Base-by-base conservation (phyloP, 2,329 filamentous ascomycete species). In the Colletotrichum gloeosporioides region DNA sequence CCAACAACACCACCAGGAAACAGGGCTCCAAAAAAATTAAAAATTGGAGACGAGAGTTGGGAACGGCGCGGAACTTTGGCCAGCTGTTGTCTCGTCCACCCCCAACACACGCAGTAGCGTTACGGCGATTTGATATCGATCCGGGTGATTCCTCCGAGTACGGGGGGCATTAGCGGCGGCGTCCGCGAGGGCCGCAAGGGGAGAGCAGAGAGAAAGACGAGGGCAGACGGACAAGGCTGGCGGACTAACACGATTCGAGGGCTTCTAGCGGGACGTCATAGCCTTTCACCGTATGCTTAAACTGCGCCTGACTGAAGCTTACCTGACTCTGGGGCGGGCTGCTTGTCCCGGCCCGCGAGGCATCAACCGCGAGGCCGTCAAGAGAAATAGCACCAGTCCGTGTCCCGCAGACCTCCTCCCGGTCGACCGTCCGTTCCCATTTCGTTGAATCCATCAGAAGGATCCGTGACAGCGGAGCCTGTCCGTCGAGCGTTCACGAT, bases 391-490 rank as follows among this genome's bases (percentile, higher is more conserved):
- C 31, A 73, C 57, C 67, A 75, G 72, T 65, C 73, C 55, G 69
- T 73, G 73, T 18, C 36, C 67, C n/a, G 22, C 25, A 71, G 36
- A 67, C 66, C 34, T 67, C 73, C 49, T 71, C 44, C 44, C 44
- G 36, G 68, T 55, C 62, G 73, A 55, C 73, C 61, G 68, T 75
- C 73, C 73, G 73, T 75, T 62, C 68, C 69, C 68, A 15, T 31
- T 22, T 49, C 44, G 44, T 22, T 49, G 44, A 53, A 55, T 62
- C 67, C 68, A 55, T 66, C 72, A 75, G 1, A 49, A 49, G 73
- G 62, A 66, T 67, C 62, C 62, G 69, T 71, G 73, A 71, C 69
- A 69, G 64, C 70, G 73, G 74, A 73, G 74, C 63, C 66, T 12
- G 39, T 49, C n/a, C n/a, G 34, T 76, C 74, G 62, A 71, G 62